These are phyloP conservation scores for Sugiyamaella castrensis DNA, from an alignment of 1,139 yeast genomes.

Conservation along the genomic window DNA sequence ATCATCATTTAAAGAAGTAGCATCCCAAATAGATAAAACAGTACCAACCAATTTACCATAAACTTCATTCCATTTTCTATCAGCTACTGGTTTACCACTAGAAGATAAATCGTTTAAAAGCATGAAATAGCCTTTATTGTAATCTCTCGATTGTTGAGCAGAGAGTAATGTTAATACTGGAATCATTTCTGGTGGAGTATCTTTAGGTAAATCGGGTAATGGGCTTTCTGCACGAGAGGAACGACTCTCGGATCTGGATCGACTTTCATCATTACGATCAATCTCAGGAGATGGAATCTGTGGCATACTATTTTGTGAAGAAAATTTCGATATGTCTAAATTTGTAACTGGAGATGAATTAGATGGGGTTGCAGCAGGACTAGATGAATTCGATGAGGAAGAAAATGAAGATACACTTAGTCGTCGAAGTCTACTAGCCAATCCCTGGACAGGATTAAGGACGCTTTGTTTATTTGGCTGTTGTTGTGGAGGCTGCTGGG, in stretches of 20 bases:
- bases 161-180: conserved; percentile 53
- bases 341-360: conserved; percentile 18
- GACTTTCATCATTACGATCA: neutral
- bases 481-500: neutral
- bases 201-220: conserved; percentile 32
- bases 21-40: conserved; percentile 91
- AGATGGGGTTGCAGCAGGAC: conserved; percentile 12
- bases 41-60: conserved; percentile 89
- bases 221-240: neutral
- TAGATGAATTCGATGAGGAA: conserved; percentile 12
- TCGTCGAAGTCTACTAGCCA: conserved; percentile 13
- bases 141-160: conserved; percentile 51
- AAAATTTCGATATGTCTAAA: conserved; percentile 21
- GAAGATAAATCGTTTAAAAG: conserved; percentile 40
- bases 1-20: conserved; percentile 56
- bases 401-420: conserved; percentile 12
- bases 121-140: conserved; percentile 48
- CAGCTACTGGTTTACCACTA: conserved; percentile 73
- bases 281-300: neutral
- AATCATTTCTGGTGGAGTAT: conserved; percentile 49
- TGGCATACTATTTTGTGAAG: conserved; percentile 10
- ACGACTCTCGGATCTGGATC: conserved; percentile 2
- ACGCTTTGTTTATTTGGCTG: too few species aligned
- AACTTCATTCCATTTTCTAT: conserved; percentile 86
- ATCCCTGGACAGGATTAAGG: conserved; percentile 7